A percentile compares a stretch with the other conserved stretches of the same genome.
These are phyloP conservation scores for Pseudonitzschia multiseries DNA, from an alignment of 108 stramenopile genomes.

Conservation along the genomic window DNA sequence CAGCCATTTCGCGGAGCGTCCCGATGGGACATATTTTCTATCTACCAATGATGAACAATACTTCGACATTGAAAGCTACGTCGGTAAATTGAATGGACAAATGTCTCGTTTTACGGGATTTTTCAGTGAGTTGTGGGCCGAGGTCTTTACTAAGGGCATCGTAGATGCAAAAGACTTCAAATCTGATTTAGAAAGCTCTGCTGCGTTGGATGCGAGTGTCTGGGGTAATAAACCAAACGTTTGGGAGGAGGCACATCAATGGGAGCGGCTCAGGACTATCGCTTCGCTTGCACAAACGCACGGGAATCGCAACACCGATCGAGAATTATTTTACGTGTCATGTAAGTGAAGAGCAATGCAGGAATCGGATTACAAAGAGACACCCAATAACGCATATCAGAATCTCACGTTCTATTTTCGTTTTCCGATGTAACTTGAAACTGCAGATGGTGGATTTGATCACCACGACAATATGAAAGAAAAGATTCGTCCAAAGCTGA, in stretches of 20 bases:
- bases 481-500: slow-evolving; percentile 22
- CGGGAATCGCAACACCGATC: slow-evolving; percentile 41
- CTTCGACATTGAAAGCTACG: slow-evolving; percentile 29
- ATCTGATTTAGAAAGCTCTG: slow-evolving; percentile 11
- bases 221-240: neutral
- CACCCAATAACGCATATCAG: no score
- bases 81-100: slow-evolving; percentile 41
- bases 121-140: slow-evolving; percentile 58
- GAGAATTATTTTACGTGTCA: slow-evolving; percentile 56
- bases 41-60: neutral
- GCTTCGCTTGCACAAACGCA: slow-evolving; percentile 54
- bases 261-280: slow-evolving; percentile 35
- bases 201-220: slow-evolving; percentile 17
- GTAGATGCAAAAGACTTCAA: slow-evolving; percentile 33
- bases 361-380: no score
- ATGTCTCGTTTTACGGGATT: slow-evolving; percentile 34
- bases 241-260: neutral
- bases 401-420: no score
- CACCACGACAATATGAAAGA: slow-evolving; percentile 39
- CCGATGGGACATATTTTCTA: neutral
- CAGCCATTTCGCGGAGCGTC: slow-evolving; percentile 28
- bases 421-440: neutral
- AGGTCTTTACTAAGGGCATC: slow-evolving; percentile 35
- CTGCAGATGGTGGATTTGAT: slow-evolving; percentile 57
- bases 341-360: slow-evolving; percentile 8